Evolutionary conservation across 2,329 filamentous ascomycete species (phyloP), one percentile per base, ranked within the genome.

Genomic region (Thielaviopsis musarum): DNA sequence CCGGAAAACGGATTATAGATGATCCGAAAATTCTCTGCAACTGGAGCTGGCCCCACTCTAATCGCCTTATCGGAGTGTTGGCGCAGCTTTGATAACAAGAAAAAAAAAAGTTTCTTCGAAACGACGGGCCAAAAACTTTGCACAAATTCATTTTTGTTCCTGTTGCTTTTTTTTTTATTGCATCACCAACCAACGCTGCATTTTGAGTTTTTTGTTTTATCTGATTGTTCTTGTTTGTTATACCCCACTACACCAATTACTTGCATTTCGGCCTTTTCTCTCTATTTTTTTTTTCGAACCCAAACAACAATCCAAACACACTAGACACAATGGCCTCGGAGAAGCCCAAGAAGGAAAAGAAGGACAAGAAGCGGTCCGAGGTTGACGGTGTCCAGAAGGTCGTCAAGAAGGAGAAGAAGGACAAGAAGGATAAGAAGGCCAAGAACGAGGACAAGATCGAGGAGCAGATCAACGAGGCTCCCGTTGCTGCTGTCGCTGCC

Each of bases 401-500:
- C 60, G 75, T 76, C 61, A 80, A 78, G 73, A 80, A 80, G 72
- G 77, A 80, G 58, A 80, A 81, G 75, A 80, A 78, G 75, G 72
- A 81, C 61, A 69, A 69, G 67, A 81, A 82, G 71, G 66, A 72
- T 64, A 77, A 79, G 69, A 78, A 79, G 71, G 79, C 82, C 59
- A 80, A 80, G 72, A 79, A 81, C 67, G 41, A 48, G 48, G 77
- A 79, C 38, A 86, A 87, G 76, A 85, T 83, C 71, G 76, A 77
- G 52, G 87, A 87, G 78, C 85, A 87, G 75, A 74, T 89, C 63
- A 82, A 89, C 57, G 63, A 65, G 60, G 56, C 73, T 48, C 69
- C 73, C n/a, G 73, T 69, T n/a, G 69, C 54, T 65, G 68, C 72
- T 51, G 71, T 70, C 15, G 67, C 68, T 19, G 71, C 73, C 54